These are phyloP conservation scores for Diplodia intermedia DNA, from an alignment of 2,329 filamentous ascomycete species.

Conservation along the genomic window DNA sequence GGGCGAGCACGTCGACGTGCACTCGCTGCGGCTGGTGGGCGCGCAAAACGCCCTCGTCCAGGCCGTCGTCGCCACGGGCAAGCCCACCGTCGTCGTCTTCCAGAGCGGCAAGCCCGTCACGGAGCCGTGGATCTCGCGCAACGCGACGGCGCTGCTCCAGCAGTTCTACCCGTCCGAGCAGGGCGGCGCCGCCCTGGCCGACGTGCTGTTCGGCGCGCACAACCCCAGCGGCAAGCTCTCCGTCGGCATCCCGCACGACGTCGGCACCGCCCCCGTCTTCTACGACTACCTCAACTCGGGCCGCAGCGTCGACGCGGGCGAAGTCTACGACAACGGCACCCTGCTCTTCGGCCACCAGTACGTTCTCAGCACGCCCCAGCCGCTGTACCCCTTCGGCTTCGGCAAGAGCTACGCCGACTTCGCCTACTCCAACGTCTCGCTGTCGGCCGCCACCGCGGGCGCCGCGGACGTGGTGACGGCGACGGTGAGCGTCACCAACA, in stretches of 20 bases:
- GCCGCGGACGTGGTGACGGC: slow-evolving; percentile 64
- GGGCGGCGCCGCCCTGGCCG: slow-evolving; percentile 70
- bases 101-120: slow-evolving; percentile 75
- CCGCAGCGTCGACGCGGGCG: slow-evolving; percentile 62
- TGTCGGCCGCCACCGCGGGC: slow-evolving; percentile 58
- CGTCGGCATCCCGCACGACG: slow-evolving; percentile 70
- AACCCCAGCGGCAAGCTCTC: slow-evolving; percentile 71
- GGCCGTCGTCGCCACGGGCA: slow-evolving; percentile 71
- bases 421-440: slow-evolving; percentile 61
- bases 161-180: slow-evolving; percentile 78
- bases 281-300: slow-evolving; percentile 76
- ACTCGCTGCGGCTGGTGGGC: slow-evolving; percentile 70
- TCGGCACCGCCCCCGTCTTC: slow-evolving; percentile 72
- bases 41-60: slow-evolving; percentile 71
- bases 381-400: slow-evolving; percentile 71
- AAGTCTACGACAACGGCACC: slow-evolving; percentile 63
- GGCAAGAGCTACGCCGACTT: slow-evolving; percentile 71
- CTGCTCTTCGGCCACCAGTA: slow-evolving; percentile 70
- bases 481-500: slow-evolving; percentile 68
- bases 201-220: slow-evolving; percentile 66
- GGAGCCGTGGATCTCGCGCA: slow-evolving; percentile 73
- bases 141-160: slow-evolving; percentile 70
- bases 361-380: slow-evolving; percentile 65
- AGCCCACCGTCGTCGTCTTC: slow-evolving; percentile 72
- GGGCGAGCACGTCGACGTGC: slow-evolving; percentile 74